Conservation (phyloP, 2,329 filamentous ascomycete species). For the Drechslerella dactyloides region DNA sequence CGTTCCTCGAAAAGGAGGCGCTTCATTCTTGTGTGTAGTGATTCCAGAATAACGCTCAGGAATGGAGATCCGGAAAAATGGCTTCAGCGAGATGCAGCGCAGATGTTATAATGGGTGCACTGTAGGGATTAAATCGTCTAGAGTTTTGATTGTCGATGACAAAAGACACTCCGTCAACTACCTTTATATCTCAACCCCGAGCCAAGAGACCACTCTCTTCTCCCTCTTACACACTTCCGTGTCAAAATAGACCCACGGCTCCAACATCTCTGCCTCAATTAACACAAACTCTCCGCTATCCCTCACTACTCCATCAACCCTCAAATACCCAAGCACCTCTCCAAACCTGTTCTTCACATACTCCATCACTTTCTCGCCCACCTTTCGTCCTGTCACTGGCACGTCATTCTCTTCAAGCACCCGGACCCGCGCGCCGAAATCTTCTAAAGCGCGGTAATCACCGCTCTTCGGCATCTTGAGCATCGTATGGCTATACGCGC, state of each 20-base stretch:
- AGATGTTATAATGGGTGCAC: too few species aligned
- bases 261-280: slow-evolving; percentile 45
- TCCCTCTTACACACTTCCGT: slow-evolving; percentile 5
- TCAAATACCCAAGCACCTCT: slow-evolving; percentile 25
- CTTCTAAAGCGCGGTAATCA: slow-evolving; percentile 16
- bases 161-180: too few species aligned
- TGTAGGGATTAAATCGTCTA: too few species aligned
- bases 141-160: too few species aligned
- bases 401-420: slow-evolving; percentile 10
- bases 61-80: too few species aligned
- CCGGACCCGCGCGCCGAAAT: slow-evolving; percentile 8
- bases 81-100: too few species aligned
- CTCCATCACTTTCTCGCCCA: slow-evolving; percentile 24
- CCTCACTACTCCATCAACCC: slow-evolving; percentile 31
- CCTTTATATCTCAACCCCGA: not conserved
- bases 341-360: slow-evolving; percentile 28
- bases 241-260: slow-evolving; percentile 31
- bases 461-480: slow-evolving; percentile 19
- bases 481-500: slow-evolving; percentile 40
- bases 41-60: too few species aligned
- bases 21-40: too few species aligned
- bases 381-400: slow-evolving; percentile 12
- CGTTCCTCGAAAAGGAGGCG: too few species aligned
- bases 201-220: slow-evolving; percentile 12
- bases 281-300: slow-evolving; percentile 31